These are phyloP conservation scores for Globisporangium recalcitrans DNA, from an alignment of 352 stramenopile genomes.

Conservation along the genomic window DNA sequence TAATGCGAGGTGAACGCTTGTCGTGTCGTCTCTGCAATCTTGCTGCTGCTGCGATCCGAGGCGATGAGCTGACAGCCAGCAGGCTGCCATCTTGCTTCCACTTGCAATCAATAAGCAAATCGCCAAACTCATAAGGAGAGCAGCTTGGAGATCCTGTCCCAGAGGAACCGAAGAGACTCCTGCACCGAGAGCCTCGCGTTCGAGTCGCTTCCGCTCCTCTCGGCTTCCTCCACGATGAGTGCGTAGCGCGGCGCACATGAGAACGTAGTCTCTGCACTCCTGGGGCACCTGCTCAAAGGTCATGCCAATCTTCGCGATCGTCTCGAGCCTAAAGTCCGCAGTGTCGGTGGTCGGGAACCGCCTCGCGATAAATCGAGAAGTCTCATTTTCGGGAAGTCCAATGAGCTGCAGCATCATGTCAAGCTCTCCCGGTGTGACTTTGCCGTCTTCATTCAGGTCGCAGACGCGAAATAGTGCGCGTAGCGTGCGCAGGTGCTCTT, in stretches of 20 bases:
- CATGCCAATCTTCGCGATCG: slow-evolving; percentile 8
- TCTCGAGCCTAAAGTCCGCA: neutral
- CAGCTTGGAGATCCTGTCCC: slow-evolving; percentile 21
- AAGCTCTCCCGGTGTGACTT: slow-evolving; percentile 24
- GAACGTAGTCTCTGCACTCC: slow-evolving; percentile 18
- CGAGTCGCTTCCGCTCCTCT: neutral
- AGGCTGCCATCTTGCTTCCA: too few relatives aligned
- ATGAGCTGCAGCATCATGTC: slow-evolving; percentile 28
- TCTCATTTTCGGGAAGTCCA: slow-evolving; percentile 17
- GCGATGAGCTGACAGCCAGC: too few relatives aligned
- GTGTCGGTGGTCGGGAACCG: neutral
- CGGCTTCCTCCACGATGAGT: slow-evolving; percentile 22
- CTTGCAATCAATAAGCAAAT: too few relatives aligned
- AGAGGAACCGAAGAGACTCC: slow-evolving; percentile 29
- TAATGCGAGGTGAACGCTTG: too few relatives aligned
- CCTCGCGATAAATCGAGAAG: neutral
- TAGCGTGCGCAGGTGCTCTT: slow-evolving; percentile 26
- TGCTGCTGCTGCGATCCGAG: too few relatives aligned
- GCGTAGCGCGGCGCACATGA: slow-evolving; percentile 19
- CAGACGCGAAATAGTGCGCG: slow-evolving; percentile 28
- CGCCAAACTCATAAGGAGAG: slow-evolving; percentile 38
- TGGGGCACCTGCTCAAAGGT: slow-evolving; percentile 25
- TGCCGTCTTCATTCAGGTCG: slow-evolving; percentile 32
- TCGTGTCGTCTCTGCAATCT: too few relatives aligned
- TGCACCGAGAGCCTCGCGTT: slow-evolving; percentile 18